Percentiles rank a stretch among this genome's conserved stretches.
Conservation (phyloP, 192 early-diverging fungal species). For the Spizellomyces punctatus region DNA sequence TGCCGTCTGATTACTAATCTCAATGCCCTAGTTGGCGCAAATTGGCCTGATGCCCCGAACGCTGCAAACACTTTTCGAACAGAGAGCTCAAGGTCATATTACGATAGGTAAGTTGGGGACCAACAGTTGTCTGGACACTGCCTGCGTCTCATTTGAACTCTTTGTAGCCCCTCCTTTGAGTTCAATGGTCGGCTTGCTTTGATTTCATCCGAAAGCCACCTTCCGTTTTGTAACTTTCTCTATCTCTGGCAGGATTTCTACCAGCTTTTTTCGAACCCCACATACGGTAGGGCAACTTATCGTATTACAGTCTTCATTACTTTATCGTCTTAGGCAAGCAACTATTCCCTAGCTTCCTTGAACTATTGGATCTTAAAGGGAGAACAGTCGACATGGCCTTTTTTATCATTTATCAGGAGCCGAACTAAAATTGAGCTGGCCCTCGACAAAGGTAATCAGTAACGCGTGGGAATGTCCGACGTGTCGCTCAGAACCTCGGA, state of each 20-base stretch:
- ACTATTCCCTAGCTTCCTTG: slow-evolving; percentile 40
- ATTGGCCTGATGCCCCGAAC: slow-evolving; percentile 61
- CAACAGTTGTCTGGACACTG: too few relatives aligned
- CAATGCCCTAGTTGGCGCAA: slow-evolving; percentile 37
- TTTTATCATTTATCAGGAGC: slow-evolving; percentile 65
- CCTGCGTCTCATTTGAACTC: neutral
- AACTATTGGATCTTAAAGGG: slow-evolving; percentile 77
- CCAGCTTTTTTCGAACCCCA: slow-evolving; percentile 71
- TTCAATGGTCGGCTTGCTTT: slow-evolving; percentile 38
- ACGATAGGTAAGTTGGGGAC: slow-evolving; percentile 46
- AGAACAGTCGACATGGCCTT: slow-evolving; percentile 79
- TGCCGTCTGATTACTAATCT: neutral
- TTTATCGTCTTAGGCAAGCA: too few relatives aligned
- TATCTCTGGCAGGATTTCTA: slow-evolving; percentile 56
- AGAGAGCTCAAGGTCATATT: slow-evolving; percentile 68
- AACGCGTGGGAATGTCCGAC: too few relatives aligned
- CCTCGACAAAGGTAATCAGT: slow-evolving; percentile 47
- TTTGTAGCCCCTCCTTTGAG: slow-evolving; percentile 51
- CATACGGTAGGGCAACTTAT: slow-evolving; percentile 24
- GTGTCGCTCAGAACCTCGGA: neutral
- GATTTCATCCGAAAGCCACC: neutral
- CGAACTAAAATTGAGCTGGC: slow-evolving; percentile 73
- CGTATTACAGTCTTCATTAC: too few relatives aligned
- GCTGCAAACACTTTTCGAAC: slow-evolving; percentile 60
- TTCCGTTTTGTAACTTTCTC: neutral